These are phyloP conservation scores for Phyllosticta capitalensis DNA, from an alignment of 2,329 filamentous ascomycete genomes.

Conservation along the genomic window DNA sequence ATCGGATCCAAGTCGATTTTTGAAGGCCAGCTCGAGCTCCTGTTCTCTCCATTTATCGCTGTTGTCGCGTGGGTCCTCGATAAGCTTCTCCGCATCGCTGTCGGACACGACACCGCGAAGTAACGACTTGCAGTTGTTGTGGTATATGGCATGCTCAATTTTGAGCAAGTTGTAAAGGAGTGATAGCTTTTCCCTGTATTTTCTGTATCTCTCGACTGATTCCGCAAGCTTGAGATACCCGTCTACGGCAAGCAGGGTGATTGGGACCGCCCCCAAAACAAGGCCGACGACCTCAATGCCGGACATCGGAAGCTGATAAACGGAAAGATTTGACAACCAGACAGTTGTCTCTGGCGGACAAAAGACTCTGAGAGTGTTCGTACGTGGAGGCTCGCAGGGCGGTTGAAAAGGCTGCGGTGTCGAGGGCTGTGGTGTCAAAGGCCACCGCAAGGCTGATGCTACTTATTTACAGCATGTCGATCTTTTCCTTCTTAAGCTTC, in stretches of 20 bases:
- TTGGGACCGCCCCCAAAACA: slow-evolving; percentile 22
- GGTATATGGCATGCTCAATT: slow-evolving; percentile 19
- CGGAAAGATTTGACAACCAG: no score
- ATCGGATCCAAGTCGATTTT: not conserved
- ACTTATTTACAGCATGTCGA: no score
- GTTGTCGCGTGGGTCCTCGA: slow-evolving; percentile 14
- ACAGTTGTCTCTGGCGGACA: no score
- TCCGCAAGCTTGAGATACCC: no score
- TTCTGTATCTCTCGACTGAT: slow-evolving; percentile 20
- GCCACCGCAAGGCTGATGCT: no score
- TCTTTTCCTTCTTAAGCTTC: no score
- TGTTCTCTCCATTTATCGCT: slow-evolving; percentile 20
- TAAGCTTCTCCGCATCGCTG: slow-evolving; percentile 16
- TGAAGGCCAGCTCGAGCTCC: not conserved
- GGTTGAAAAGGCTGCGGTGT: no score
- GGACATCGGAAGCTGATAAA: no score
- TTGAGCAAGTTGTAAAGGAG: slow-evolving; percentile 17
- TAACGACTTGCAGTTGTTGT: slow-evolving; percentile 20
- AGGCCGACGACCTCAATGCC: slow-evolving; percentile 21
- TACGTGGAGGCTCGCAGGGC: no score
- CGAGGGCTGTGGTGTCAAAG: no score
- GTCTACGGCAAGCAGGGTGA: no score
- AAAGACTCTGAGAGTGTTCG: no score
- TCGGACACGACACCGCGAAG: slow-evolving; percentile 16
- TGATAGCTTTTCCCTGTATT: slow-evolving; percentile 18